These are phyloP conservation scores for Ceratobasidium sp. DNA, from an alignment of 1,284 basidiomycete species.

Conservation along the genomic window DNA sequence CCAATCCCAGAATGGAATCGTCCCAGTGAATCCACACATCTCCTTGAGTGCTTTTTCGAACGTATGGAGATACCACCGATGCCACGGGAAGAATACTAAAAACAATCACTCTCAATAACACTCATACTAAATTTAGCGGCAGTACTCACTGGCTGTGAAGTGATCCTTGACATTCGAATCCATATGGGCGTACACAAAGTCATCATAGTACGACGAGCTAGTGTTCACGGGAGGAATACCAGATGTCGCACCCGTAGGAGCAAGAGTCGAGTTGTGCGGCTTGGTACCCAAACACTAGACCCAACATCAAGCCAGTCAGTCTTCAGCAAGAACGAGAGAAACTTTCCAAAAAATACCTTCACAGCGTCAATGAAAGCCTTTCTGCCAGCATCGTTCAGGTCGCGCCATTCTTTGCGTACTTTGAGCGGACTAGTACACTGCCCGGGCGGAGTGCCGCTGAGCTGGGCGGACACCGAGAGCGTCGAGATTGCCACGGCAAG, in stretches of 20 bases:
- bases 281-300: background rate
- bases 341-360: background rate
- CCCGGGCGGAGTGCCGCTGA: no score
- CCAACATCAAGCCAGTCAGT: background rate
- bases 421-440: background rate
- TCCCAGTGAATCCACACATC: conserved; percentile 19
- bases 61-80: conserved; percentile 34
- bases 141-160: conserved; percentile 24
- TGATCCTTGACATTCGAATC: conserved; percentile 39
- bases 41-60: conserved; percentile 15
- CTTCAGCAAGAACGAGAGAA: background rate
- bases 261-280: background rate
- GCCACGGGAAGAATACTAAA: conserved; percentile 39
- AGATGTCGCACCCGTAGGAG: background rate
- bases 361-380: background rate
- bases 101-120: background rate
- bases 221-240: background rate
- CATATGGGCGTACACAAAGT: conserved; percentile 45
- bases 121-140: no score
- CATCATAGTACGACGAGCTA: conserved; percentile 26
- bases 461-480: background rate
- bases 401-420: background rate
- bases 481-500: background rate
- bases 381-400: background rate
- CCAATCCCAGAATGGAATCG: conserved; percentile 41